Percentiles rank a stretch among this genome's conserved stretches.
Evolutionary conservation across 2,329 filamentous ascomycete genomes (phyloP).

Genomic region (Alternaria gaisen): DNA sequence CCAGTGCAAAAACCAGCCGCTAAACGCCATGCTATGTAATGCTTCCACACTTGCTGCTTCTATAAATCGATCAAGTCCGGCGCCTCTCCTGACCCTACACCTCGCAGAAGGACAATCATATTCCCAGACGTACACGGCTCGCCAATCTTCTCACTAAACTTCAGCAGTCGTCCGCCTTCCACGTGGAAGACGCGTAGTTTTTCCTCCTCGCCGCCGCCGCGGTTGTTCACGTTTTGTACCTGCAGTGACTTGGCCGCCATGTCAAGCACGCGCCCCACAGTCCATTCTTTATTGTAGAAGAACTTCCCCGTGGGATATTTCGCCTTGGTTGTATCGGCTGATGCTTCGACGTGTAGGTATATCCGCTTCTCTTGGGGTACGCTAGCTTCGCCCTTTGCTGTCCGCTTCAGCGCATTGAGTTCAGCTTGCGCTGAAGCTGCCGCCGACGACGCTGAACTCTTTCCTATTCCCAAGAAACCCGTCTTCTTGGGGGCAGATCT

Average conservation of each 20-base stretch:
- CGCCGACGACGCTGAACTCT: conserved; percentile 26
- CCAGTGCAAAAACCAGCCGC: conserved; percentile 8
- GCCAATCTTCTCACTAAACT: conserved; percentile 88
- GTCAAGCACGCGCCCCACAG: conserved; percentile 83
- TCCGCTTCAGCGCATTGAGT: conserved; percentile 81
- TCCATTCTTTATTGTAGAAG: conserved; percentile 74
- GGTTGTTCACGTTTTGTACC: conserved; percentile 85
- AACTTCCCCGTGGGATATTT: conserved; percentile 74
- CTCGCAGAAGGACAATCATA: conserved; percentile 86
- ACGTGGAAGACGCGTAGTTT: conserved; percentile 91
- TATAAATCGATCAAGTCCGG: conserved; percentile 72
- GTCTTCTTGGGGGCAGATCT: conserved; percentile 30
- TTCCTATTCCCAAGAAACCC: conserved; percentile 37
- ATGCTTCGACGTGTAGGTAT: conserved; percentile 90
- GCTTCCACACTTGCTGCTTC: conserved; percentile 2
- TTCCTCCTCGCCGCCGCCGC: conserved; percentile 76
- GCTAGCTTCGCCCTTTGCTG: conserved; percentile 88
- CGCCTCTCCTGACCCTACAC: conserved; percentile 76
- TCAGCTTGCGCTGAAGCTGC: conserved; percentile 72
- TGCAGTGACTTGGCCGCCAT: conserved; percentile 79
- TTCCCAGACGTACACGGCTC: conserved; percentile 79
- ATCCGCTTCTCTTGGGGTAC: conserved; percentile 83
- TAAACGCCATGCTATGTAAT: conserved; percentile 3
- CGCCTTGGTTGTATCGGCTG: conserved; percentile 81
- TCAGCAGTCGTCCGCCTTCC: conserved; percentile 84